Evolutionary conservation across 805 yeast genomes (phyloP), one percentile per base, ranked within the genome.

Genomic region (Ogataea philodendri): DNA sequence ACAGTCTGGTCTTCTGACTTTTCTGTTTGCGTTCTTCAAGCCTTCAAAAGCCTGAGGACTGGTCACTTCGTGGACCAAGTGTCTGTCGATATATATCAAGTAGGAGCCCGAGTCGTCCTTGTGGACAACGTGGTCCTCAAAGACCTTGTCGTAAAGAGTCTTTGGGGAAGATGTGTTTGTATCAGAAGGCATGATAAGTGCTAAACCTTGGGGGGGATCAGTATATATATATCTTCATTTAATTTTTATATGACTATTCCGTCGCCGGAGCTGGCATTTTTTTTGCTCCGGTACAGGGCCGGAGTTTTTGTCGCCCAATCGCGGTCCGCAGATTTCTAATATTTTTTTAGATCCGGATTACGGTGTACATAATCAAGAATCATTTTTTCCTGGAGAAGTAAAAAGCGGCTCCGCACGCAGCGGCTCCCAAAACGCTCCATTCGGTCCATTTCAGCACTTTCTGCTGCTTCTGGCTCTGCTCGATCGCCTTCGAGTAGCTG

Each of bases 31-130:
- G 55, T 79, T 83, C 46, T 72, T 75, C 53, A 93, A 74, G 32
- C 98, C 98, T 67, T 93, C 98, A 58, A 93, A 93, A 8, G 98
- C 98, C 66, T 93, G 98, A 22, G 99, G 98, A 18, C 97, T 90
- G 2, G 99, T 93, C 35, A 93, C 99, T 67, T 93, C 98, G 63
- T 93, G 98, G 32, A 93, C 96, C 50, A 93, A 72, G 64, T 93
- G 98, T 66, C 98, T 85, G 66, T 93, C 99, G 42, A 93, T 90
- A 65, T 86, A 93, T 43, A 93, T 65, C 45, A 93, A 71, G 58
- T 75, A 82, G 14, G 96, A 88, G 17, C 94, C 95, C 22, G 86
- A 76, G 35, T 85, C 90, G 51, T 87, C 95, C 57, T 78, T 71
- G 66, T 88, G 89, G 48, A 93, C 98, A 40, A 90, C 68, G 60